Evolutionary conservation across 78 protist species (phyloP), one percentile per base, ranked within the genome.

Genomic region (Blattamonas nauphoetae): DNA sequence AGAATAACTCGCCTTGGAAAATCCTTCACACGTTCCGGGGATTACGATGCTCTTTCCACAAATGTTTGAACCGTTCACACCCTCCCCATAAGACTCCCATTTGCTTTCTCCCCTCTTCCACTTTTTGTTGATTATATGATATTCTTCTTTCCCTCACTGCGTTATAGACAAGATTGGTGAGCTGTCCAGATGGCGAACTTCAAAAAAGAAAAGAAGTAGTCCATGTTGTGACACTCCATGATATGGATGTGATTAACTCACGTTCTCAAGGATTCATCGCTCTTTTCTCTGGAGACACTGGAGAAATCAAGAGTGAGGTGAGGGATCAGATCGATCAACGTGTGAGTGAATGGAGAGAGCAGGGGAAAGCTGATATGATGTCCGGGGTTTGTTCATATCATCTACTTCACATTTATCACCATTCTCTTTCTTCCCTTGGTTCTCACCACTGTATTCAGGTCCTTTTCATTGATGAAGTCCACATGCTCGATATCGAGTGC

Each of bases 401-500:
- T 6, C 64, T 46, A 5, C 64, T 46, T 6, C n/a, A n/a, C n/a
- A n/a, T n/a, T n/a, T n/a, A n/a, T n/a, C n/a, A n/a, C n/a, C n/a
- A n/a, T n/a, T n/a, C n/a, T n/a, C n/a, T n/a, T n/a, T n/a, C n/a
- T n/a, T n/a, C 80, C 2, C n/a, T n/a, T n/a, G n/a, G n/a, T n/a
- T 35, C 83, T 1, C 42, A 11, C 83, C 29, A 5, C 3, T 43
- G 29, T 36, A 34, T 1, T 43, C 86, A 83, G 86, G 90, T 94
- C 34, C 94, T 97, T 35, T 97, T 97, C 91, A 95, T 97, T 86
- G 99, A 97, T 85, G 99, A 97, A 85, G 97, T 94, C 35, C 99
- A 97, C 92, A 97, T 97, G 99, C 92, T 97, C 71, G 99, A 97
- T 86, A 93, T 97, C 55, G 99, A 97, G 84, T 97, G 99, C 91